Evolutionary conservation across 495 filamentous ascomycete genomes (phyloP), one percentile per base, ranked within the genome.

Genomic region (Aspergillus cavernicola): DNA sequence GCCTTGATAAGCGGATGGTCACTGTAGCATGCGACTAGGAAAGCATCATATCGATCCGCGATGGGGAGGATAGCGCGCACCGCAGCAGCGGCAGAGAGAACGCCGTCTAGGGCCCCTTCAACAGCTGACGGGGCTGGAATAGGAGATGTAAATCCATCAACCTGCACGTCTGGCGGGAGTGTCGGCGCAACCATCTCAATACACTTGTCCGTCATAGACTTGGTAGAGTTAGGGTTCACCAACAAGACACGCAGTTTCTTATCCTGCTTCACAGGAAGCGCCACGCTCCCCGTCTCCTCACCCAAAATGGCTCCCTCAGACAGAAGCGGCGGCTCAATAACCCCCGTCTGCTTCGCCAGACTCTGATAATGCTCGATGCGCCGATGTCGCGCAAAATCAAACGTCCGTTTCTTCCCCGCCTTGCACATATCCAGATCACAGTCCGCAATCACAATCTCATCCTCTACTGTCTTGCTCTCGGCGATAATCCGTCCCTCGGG

Each of bases 21-120:
- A 41, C 66, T 71, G 64, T 72, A 78, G 61, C 74, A 80, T 7
- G 75, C 74, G 18, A 80, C 72, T 4, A 80, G 68, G 46, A 76
- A 71, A 9, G 69, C 76, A 54, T 77, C 72, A 58, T 75, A 76
- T 5, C 60, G 54, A n/a, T 64, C 54, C 10, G 65, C 63, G 19
- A 75, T 58, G 19, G 72, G 71, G 12, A 68, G 39, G 20, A 77
- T 57, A 24, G 67, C 74, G 13, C 72, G 63, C 19, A 69, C 47
- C 6, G 66, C 54, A 5, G 68, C 68, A 0, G 73, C 73, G 4
- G 73, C 66, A 16, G 69, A 73, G 43, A 74, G 64, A 19, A 74
- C 63, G 41, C 63, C 72, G 59, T 79, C 75, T 36, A 72, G 62
- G 44, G 64, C 57, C 24, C 74, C 66, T 59, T 79, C 76, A 24